These are phyloP conservation scores for Saposhnikovia divaricata DNA, from an alignment of 129 eudicot genomes.

Conservation along the genomic window DNA sequence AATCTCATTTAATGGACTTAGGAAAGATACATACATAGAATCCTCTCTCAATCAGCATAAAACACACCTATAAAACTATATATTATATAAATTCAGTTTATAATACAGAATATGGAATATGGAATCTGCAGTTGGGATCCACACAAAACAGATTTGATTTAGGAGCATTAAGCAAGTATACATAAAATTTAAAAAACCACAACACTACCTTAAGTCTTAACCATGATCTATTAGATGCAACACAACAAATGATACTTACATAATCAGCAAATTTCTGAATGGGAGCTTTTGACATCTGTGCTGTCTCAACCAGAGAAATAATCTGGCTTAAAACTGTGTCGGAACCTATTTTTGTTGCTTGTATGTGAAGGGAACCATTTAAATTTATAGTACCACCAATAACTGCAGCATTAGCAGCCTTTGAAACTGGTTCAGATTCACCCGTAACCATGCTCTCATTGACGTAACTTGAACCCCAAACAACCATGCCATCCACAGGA, in stretches of 20 bases:
- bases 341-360: constrained; percentile 86
- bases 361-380: constrained; percentile 79
- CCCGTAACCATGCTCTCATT: constrained; percentile 99
- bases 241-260: constrained; percentile 38
- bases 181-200: not conserved
- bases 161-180: not conserved
- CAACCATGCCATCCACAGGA: constrained; percentile 81
- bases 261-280: constrained; percentile 90
- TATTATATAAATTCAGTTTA: not conserved
- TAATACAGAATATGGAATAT: not conserved
- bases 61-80: not conserved
- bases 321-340: constrained; percentile 94
- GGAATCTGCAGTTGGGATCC: not conserved
- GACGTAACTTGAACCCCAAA: constrained; percentile 97
- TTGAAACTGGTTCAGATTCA: constrained; percentile 76
- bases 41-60: not conserved
- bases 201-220: not conserved
- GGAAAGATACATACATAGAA: not conserved
- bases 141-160: not conserved
- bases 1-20: not conserved
- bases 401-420: constrained; percentile 59
- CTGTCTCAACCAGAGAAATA: constrained; percentile 86
- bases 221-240: not conserved
- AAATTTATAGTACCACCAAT: constrained; percentile 91
- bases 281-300: constrained; percentile 99